These are phyloP conservation scores for Alnus rubra DNA, from an alignment of 306 rosid genomes.

Conservation along the genomic window DNA sequence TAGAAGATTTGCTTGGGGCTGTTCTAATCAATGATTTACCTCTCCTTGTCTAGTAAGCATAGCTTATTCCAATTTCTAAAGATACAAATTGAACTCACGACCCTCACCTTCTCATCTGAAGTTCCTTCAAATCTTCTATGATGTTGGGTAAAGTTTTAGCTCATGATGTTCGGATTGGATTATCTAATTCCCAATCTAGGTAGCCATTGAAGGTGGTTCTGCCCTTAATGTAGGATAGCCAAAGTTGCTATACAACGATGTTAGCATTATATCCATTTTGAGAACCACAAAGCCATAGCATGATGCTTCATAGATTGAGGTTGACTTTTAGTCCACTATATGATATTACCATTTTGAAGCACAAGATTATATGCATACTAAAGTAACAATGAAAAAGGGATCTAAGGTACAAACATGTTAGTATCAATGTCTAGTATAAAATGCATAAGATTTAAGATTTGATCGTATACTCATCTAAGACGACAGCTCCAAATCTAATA, in stretches of 20 bases:
- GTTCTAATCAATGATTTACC: too few species aligned
- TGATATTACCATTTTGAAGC: not conserved
- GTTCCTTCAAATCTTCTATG: not conserved
- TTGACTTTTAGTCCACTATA: not conserved
- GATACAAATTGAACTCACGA: not conserved
- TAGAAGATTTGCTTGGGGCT: too few species aligned
- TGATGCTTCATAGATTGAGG: not conserved
- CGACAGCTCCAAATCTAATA: not conserved
- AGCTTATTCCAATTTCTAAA: not conserved
- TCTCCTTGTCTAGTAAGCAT: not conserved
- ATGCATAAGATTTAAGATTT: not conserved
- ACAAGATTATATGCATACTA: not conserved
- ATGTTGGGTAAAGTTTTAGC: not conserved
- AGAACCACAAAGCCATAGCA: not conserved
- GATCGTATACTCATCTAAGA: not conserved
- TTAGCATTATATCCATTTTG: not conserved
- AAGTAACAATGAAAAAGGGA: not conserved
- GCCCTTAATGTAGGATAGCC: not conserved
- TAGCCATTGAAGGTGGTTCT: not conserved
- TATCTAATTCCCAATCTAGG: not conserved
- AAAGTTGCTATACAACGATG: not conserved
- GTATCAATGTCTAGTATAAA: not conserved
- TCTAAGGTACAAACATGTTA: not conserved
- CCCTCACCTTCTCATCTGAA: not conserved
- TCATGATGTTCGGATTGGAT: not conserved